phyloP scores from a whole-genome alignment of 2,329 filamentous ascomycete genomes.

The Orbilia oligospora region DNA sequence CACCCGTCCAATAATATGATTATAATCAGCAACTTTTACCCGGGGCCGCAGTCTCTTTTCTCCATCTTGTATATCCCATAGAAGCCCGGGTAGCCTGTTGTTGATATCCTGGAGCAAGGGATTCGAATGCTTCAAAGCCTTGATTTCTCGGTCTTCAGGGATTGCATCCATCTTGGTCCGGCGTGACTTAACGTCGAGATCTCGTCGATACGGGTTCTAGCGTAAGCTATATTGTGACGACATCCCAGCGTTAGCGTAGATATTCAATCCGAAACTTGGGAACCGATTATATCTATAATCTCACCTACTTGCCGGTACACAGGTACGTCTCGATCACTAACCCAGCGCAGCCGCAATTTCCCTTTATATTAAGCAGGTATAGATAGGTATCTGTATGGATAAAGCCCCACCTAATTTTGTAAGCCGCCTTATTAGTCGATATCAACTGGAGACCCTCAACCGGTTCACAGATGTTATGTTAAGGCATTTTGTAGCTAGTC shows the following conservation, averaged over 20 bases:
- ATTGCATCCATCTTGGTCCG: conserved; percentile 73
- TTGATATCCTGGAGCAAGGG: conserved; percentile 75
- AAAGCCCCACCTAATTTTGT: conserved; percentile 5
- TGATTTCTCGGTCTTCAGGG: conserved; percentile 73
- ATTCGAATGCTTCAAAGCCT: conserved; percentile 74
- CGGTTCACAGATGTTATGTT: neutral
- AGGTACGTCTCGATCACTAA: neutral
- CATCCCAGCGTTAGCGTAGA: neutral
- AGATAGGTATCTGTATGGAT: neutral
- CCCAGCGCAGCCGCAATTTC: neutral
- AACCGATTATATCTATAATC: neutral
- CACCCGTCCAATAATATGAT: conserved; percentile 49
- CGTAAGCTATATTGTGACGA: neutral
- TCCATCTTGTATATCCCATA: conserved; percentile 71
- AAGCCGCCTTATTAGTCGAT: neutral
- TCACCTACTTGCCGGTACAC: neutral
- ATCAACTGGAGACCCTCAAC: neutral
- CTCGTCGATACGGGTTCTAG: neutral
- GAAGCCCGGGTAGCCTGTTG: conserved; percentile 70
- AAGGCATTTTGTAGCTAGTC: neutral
- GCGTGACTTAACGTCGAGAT: neutral
- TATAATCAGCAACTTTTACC: conserved; percentile 67
- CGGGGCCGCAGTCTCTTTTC: conserved; percentile 69
- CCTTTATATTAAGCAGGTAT: no score
- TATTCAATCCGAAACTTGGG: neutral